Evolutionary conservation across 192 early-diverging fungal genomes (phyloP).

Genomic region (Bifiguratus adelaidae): DNA sequence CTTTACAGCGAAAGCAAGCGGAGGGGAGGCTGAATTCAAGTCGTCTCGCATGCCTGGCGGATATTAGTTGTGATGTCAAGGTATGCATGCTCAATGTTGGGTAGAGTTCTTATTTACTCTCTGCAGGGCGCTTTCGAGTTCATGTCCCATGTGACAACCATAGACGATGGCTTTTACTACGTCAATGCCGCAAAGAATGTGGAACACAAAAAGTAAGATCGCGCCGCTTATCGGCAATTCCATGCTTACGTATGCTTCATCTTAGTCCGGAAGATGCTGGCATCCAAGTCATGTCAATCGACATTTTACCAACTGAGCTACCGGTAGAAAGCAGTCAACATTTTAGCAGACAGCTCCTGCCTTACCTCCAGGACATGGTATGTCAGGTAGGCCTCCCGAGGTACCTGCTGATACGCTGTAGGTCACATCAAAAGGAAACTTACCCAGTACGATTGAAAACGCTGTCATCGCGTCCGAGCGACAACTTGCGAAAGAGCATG

Average conservation of each 20-base stretch:
- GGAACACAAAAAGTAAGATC: conserved; percentile 58
- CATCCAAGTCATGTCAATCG: conserved; percentile 95
- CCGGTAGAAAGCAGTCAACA: conserved; percentile 90
- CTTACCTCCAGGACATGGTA: conserved; percentile 74
- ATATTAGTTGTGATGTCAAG: conserved; percentile 90
- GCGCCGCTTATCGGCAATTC: not conserved
- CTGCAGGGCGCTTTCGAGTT: conserved; percentile 83
- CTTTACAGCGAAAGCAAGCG: conserved; percentile 52
- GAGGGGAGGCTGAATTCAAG: conserved; percentile 32
- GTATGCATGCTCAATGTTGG: conserved; percentile 19
- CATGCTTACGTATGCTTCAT: too few species aligned
- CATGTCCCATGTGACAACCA: conserved; percentile 79
- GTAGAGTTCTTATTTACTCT: conserved; percentile 1
- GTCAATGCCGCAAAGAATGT: conserved; percentile 68
- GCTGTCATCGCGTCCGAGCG: conserved; percentile 76
- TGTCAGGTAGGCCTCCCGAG: conserved; percentile 7
- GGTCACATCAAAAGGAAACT: not conserved
- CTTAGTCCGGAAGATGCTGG: conserved; percentile 61
- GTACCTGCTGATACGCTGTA: not conserved
- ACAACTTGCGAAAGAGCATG: conserved; percentile 41
- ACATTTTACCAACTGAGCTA: conserved; percentile 94
- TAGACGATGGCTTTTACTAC: conserved; percentile 87
- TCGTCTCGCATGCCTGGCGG: conserved; percentile 76
- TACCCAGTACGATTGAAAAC: not conserved
- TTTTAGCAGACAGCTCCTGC: conserved; percentile 80